A percentile compares a stretch with the other conserved stretches of the same genome.
Evolutionary conservation across 2,329 filamentous ascomycete genomes (phyloP).

Genomic region (Pyricularia sp.): DNA sequence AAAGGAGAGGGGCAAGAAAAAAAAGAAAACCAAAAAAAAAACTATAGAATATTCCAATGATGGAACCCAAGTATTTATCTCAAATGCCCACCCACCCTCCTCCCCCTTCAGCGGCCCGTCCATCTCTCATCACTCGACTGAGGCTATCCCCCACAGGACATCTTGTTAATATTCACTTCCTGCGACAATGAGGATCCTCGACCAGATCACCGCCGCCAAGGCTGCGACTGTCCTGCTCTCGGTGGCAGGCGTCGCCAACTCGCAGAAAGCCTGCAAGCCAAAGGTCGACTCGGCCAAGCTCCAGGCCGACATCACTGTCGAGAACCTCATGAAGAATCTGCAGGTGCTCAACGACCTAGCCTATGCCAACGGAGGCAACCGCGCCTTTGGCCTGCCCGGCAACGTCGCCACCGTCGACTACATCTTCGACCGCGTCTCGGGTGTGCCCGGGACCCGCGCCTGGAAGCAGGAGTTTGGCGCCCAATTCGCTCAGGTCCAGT

Average conservation of each 20-base stretch:
- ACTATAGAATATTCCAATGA: neutral
- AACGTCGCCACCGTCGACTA: conserved; percentile 36
- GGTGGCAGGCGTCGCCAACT: neutral
- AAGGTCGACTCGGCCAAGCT: conserved; percentile 24
- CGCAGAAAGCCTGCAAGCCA: conserved; percentile 6
- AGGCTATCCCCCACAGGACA: neutral
- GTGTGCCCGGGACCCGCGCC: conserved; percentile 23
- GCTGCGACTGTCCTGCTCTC: conserved; percentile 1
- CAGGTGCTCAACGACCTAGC: conserved; percentile 36
- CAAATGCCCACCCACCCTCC: neutral
- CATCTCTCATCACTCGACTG: neutral
- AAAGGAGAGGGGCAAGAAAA: neutral
- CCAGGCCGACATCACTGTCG: conserved; percentile 26
- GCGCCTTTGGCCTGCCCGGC: conserved; percentile 55
- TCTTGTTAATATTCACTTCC: neutral
- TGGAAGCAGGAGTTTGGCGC: conserved; percentile 41
- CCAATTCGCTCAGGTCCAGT: conserved; percentile 28
- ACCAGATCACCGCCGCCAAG: neutral
- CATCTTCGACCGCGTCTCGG: conserved; percentile 33
- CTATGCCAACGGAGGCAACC: conserved; percentile 38
- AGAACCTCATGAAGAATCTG: conserved; percentile 34
- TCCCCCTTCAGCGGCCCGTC: neutral
- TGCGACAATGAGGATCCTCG: neutral
- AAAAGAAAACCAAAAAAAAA: no score
- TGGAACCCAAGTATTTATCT: neutral